phyloP scores from a whole-genome alignment of 2,329 filamentous ascomycete species.

The Mycosphaerella arachidis region DNA sequence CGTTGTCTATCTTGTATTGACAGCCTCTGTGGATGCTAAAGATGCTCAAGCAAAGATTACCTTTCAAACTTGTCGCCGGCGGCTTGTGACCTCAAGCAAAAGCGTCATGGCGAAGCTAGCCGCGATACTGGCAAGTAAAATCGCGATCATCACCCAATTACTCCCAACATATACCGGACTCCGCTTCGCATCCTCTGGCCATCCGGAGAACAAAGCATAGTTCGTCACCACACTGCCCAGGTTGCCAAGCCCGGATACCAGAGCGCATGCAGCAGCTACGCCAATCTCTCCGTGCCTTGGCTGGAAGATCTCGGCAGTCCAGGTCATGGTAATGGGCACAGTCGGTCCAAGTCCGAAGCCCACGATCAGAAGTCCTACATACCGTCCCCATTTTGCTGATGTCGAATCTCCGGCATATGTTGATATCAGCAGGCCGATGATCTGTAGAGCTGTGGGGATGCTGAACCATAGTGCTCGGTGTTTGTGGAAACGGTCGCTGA shows the following conservation, averaged over 20 bases:
- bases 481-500: conserved; percentile 81
- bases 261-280: conserved; percentile 76
- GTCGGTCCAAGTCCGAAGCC: conserved; percentile 88
- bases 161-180: conserved; percentile 44
- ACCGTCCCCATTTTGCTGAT: conserved; percentile 67
- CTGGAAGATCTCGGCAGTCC: conserved; percentile 89
- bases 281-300: conserved; percentile 84
- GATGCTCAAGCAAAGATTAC: no score
- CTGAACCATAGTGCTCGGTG: conserved; percentile 79
- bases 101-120: conserved; percentile 66
- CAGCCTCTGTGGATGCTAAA: no score
- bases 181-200: conserved; percentile 67
- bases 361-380: conserved; percentile 82
- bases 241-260: conserved; percentile 84
- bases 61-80: no score
- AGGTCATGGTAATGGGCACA: conserved; percentile 89
- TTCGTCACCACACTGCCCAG: conserved; percentile 81
- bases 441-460: conserved; percentile 70
- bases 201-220: conserved; percentile 83
- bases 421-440: conserved; percentile 71
- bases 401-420: conserved; percentile 66
- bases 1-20: no score
- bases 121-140: conserved; percentile 71
- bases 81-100: conserved; percentile 46
- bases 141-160: conserved; percentile 84